A percentile compares a stretch with the other conserved stretches of the same genome.
Evolutionary conservation across 2,329 filamentous ascomycete species (phyloP).

Genomic region (Botryotinia calthae): DNA sequence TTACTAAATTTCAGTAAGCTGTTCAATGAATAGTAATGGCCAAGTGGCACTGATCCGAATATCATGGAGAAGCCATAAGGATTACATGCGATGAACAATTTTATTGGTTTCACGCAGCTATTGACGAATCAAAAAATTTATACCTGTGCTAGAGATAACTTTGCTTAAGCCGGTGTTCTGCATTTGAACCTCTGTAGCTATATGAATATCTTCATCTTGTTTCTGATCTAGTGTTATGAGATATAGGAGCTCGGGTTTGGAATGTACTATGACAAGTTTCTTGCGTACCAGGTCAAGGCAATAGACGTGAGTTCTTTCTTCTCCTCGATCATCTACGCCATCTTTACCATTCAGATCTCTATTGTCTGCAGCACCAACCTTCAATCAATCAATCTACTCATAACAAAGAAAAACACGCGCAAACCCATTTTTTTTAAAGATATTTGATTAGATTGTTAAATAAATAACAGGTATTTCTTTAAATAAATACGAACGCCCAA

Average conservation of each 20-base stretch:
- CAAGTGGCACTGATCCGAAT: neutral
- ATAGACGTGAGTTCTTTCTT: neutral
- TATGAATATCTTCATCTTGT: neutral
- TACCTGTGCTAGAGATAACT: neutral
- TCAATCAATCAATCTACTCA: neutral
- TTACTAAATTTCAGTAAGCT: neutral
- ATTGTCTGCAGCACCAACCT: neutral
- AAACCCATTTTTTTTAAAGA: neutral
- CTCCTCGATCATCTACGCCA: neutral
- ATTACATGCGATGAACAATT: neutral
- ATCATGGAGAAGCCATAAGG: neutral
- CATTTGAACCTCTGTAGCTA: neutral
- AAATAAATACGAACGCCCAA: slow-evolving; percentile 4
- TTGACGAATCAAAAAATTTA: neutral
- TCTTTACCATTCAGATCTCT: neutral
- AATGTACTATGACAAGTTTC: neutral
- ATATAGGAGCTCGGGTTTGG: neutral
- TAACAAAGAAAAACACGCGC: neutral
- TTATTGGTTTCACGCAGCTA: neutral
- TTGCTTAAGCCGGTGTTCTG: neutral
- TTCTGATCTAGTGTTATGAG: neutral
- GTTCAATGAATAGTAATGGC: neutral
- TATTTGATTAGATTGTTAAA: neutral
- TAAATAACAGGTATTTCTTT: neutral
- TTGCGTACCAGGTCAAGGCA: neutral